phyloP scores from a whole-genome alignment of 768 basidiomycete genomes.

The Tephrocybe sp. region DNA sequence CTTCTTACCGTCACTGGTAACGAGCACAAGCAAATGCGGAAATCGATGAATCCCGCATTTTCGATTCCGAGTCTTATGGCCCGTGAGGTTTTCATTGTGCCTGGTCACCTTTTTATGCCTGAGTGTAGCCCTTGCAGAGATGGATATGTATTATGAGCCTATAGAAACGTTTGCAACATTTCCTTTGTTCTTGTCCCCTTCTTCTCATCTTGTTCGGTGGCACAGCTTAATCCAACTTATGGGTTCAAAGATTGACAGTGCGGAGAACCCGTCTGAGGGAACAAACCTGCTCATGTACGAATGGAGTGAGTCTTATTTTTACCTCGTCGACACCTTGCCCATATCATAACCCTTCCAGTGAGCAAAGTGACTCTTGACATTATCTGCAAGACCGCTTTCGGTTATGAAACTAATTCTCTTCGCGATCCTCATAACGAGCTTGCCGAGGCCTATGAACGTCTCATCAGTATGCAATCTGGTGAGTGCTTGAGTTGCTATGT shows the following conservation, averaged over 20 bases:
- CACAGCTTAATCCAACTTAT: slow-evolving; percentile 37
- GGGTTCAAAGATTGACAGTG: slow-evolving; percentile 26
- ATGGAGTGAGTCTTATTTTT: slow-evolving; percentile 36
- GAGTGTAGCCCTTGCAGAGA: slow-evolving; percentile 24
- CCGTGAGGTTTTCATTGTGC: slow-evolving; percentile 22
- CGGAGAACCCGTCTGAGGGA: slow-evolving; percentile 22
- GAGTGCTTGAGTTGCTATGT: neutral
- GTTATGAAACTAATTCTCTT: slow-evolving; percentile 43
- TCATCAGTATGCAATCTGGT: slow-evolving; percentile 40
- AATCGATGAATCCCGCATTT: slow-evolving; percentile 51
- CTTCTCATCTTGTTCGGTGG: neutral
- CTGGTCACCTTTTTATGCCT: neutral
- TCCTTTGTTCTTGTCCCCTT: neutral
- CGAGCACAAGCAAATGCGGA: slow-evolving; percentile 49
- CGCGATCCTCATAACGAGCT: slow-evolving; percentile 46
- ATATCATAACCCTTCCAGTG: slow-evolving; percentile 26
- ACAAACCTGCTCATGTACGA: slow-evolving; percentile 38
- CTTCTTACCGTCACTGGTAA: slow-evolving; percentile 47
- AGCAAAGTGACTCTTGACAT: slow-evolving; percentile 53
- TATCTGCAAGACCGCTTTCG: slow-evolving; percentile 49
- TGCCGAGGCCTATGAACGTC: slow-evolving; percentile 43
- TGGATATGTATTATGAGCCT: slow-evolving; percentile 45
- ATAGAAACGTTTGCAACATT: slow-evolving; percentile 36
- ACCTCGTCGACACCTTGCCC: neutral
- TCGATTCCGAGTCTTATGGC: slow-evolving; percentile 40